A percentile compares a stretch with the other conserved stretches of the same genome.
phyloP scores from a whole-genome alignment of 140 eudicot genomes.

The Cichorium intybus region DNA sequence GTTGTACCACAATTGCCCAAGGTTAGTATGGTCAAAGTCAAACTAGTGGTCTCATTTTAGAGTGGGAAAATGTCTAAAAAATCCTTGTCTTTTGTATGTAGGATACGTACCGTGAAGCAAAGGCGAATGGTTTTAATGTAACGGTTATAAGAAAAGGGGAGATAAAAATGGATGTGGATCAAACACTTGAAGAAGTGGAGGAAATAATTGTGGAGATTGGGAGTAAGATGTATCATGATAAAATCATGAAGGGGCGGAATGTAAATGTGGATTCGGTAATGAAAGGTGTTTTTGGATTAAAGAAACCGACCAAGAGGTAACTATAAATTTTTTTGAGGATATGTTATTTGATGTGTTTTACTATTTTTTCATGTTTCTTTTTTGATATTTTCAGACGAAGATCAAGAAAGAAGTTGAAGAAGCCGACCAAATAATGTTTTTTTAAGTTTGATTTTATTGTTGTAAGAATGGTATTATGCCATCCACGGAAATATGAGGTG shows the following conservation, averaged over 20 bases:
- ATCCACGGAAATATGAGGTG: not conserved
- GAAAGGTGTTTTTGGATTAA: constrained; percentile 72
- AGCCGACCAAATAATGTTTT: constrained; percentile 39
- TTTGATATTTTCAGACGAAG: constrained; percentile 43
- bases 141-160: constrained; percentile 87
- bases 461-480: not conserved
- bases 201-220: constrained; percentile 76
- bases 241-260: constrained; percentile 61
- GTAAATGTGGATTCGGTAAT: constrained; percentile 57
- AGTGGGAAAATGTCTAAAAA: not conserved
- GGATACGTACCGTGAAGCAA: constrained; percentile 88
- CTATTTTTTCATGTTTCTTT: not conserved
- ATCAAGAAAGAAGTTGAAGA: constrained; percentile 48
- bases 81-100: constrained; percentile 11
- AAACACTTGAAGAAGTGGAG: constrained; percentile 89
- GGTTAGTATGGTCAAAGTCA: constrained; percentile 36
- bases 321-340: not conserved
- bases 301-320: constrained; percentile 53
- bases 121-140: constrained; percentile 75
- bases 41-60: not conserved
- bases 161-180: constrained; percentile 83
- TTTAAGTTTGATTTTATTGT: constrained; percentile 3
- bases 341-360: not conserved
- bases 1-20: constrained; percentile 83
- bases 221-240: constrained; percentile 87